Evolutionary conservation across 1,284 basidiomycete species (phyloP).

Genomic region (Microbotryum scabiosae): DNA sequence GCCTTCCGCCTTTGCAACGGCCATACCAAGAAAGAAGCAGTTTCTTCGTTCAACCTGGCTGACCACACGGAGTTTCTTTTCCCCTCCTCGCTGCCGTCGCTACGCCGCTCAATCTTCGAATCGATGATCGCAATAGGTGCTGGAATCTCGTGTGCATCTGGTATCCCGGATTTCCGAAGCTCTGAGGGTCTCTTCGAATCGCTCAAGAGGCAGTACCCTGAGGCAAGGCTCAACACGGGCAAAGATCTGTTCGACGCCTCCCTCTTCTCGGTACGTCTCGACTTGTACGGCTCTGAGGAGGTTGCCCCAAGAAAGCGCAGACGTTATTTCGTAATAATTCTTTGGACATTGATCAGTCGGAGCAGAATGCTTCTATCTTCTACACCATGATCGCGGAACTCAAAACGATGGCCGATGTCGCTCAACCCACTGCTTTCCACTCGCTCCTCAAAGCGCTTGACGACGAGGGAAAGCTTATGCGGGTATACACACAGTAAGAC

Average conservation of each 20-base stretch:
- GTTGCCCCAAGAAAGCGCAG: no score
- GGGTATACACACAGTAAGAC: conserved; percentile 73
- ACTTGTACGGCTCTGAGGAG: neutral
- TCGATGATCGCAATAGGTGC: conserved; percentile 49
- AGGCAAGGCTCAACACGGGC: conserved; percentile 60
- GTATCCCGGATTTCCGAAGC: conserved; percentile 88
- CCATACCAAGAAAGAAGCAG: no score
- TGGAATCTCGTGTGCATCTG: conserved; percentile 80
- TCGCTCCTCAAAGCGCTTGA: conserved; percentile 65
- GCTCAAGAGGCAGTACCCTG: conserved; percentile 65
- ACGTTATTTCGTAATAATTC: no score
- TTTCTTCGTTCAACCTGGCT: no score
- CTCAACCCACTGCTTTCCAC: conserved; percentile 77
- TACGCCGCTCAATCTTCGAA: neutral
- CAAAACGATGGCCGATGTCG: conserved; percentile 60
- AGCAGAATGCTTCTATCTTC: conserved; percentile 65
- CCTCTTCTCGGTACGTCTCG: conserved; percentile 65
- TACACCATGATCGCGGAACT: conserved; percentile 82
- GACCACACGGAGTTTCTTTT: no score
- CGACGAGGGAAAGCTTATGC: conserved; percentile 62
- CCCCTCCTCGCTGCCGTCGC: neutral
- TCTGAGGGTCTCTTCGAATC: conserved; percentile 70
- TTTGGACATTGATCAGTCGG: conserved; percentile 53
- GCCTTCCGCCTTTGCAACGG: no score
- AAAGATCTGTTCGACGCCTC: conserved; percentile 88